These are phyloP conservation scores for Acephala macrosclerotiorum DNA, from an alignment of 2,329 filamentous ascomycete genomes.

Conservation along the genomic window DNA sequence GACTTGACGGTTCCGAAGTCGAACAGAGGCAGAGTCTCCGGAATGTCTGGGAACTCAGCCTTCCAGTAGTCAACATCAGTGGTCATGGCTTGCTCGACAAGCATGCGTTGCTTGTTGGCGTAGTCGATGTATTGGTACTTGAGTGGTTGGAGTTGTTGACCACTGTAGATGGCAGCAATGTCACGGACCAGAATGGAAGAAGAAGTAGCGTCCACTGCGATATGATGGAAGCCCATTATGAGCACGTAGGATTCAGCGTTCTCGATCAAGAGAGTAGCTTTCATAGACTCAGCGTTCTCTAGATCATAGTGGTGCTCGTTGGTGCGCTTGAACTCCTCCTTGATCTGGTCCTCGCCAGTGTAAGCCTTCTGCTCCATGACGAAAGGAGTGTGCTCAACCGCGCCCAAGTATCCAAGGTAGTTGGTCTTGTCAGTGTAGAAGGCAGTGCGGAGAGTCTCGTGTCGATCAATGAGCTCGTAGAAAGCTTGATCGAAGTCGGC, in stretches of 20 bases:
- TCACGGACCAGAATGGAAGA: slow-evolving; percentile 7
- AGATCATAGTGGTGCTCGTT: slow-evolving; percentile 20
- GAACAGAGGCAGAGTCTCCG: slow-evolving; percentile 45
- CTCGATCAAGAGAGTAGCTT: slow-evolving; percentile 12
- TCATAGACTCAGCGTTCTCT: slow-evolving; percentile 11
- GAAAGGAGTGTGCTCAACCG: slow-evolving; percentile 25
- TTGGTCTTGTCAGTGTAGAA: slow-evolving; percentile 20
- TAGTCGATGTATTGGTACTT: slow-evolving; percentile 48
- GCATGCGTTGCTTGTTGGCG: slow-evolving; percentile 43
- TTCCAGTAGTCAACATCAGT: slow-evolving; percentile 47
- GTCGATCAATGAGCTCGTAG: slow-evolving; percentile 11
- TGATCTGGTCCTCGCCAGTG: slow-evolving; percentile 23
- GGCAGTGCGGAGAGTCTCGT: slow-evolving; percentile 12
- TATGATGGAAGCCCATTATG: slow-evolving; percentile 13
- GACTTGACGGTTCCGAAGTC: slow-evolving; percentile 39
- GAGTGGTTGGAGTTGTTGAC: slow-evolving; percentile 30
- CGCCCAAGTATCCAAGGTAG: slow-evolving; percentile 22
- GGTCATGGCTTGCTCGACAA: slow-evolving; percentile 42
- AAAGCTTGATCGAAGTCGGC: slow-evolving; percentile 12
- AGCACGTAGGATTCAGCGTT: slow-evolving; percentile 6
- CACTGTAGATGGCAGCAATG: slow-evolving; percentile 44
- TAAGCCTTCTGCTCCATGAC: slow-evolving; percentile 24
- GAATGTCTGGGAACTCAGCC: slow-evolving; percentile 36
- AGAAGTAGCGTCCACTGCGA: slow-evolving; percentile 9
- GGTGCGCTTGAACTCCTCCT: slow-evolving; percentile 22